Conservation (phyloP, 2,329 filamentous ascomycete species). For the Trichoderma sp. region DNA sequence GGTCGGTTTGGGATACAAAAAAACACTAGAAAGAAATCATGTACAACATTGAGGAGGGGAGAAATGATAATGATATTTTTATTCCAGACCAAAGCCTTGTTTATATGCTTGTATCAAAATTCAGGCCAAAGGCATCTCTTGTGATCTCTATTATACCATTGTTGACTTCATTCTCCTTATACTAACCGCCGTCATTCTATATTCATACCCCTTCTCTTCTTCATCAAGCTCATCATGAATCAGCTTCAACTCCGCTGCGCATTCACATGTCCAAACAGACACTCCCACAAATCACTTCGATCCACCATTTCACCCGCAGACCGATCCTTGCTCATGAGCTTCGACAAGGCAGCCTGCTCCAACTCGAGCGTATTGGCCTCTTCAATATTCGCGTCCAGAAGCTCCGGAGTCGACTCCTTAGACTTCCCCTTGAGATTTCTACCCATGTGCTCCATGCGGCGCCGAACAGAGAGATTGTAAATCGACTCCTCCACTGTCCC, state of each 20-base stretch:
- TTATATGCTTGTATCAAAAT: background rate
- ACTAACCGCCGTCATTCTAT: background rate
- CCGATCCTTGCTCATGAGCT: constrained; percentile 67
- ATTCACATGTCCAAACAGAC: constrained; percentile 67
- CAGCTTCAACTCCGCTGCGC: constrained; percentile 22
- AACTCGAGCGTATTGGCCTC: constrained; percentile 82
- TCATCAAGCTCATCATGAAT: background rate
- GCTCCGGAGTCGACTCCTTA: constrained; percentile 41
- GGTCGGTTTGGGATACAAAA: background rate
- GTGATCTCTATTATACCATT: background rate
- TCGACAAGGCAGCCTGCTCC: constrained; percentile 67
- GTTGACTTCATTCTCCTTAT: background rate
- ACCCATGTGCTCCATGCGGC: constrained; percentile 75
- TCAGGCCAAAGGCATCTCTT: background rate
- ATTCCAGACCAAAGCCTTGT: background rate
- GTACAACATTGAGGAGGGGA: background rate
- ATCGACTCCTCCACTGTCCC: constrained; percentile 91
- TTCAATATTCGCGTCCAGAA: constrained; percentile 66
- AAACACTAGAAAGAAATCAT: background rate
- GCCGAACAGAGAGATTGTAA: constrained; percentile 77
- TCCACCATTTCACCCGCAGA: constrained; percentile 76
- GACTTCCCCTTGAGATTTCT: constrained; percentile 36
- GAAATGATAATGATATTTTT: constrained; percentile 9
- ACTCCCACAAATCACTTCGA: constrained; percentile 80
- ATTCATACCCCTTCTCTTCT: background rate